phyloP scores from a whole-genome alignment of 1,284 basidiomycete species.

The Irpex sp. region DNA sequence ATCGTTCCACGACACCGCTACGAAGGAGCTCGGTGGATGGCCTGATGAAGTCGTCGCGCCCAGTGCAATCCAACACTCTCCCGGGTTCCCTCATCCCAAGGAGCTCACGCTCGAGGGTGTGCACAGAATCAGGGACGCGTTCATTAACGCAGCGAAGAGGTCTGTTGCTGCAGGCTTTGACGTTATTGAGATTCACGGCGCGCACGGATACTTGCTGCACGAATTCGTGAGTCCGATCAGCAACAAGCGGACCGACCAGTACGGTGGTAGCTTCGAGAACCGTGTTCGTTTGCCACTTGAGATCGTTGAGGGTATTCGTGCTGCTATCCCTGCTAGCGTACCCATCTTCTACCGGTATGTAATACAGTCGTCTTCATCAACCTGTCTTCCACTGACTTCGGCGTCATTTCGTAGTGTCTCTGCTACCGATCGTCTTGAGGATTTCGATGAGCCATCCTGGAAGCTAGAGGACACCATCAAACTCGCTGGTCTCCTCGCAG shows the following conservation, averaged over 20 bases:
- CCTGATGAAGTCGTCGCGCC: conserved; percentile 46
- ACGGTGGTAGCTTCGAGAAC: conserved; percentile 69
- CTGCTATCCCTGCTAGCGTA: conserved; percentile 48
- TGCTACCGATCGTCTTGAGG: conserved; percentile 56
- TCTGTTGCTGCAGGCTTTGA: conserved; percentile 43
- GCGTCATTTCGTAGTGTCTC: conserved; percentile 37
- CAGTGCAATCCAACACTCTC: no score
- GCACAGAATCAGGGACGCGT: conserved; percentile 53
- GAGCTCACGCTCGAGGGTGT: conserved; percentile 53
- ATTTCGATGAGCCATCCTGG: conserved; percentile 45
- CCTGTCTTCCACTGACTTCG: conserved; percentile 14
- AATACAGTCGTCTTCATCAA: neutral
- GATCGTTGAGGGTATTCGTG: conserved; percentile 46
- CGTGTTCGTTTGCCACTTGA: conserved; percentile 62
- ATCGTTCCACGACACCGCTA: conserved; percentile 32
- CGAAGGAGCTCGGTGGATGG: conserved; percentile 54
- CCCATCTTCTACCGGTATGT: conserved; percentile 57
- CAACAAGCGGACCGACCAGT: conserved; percentile 62
- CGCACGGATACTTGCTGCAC: conserved; percentile 62
- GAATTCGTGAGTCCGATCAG: conserved; percentile 63
- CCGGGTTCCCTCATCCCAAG: no score
- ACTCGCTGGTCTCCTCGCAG: conserved; percentile 43
- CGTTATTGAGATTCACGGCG: conserved; percentile 65
- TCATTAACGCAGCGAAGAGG: conserved; percentile 50
- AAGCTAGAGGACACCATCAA: conserved; percentile 52